phyloP scores from a whole-genome alignment of 2,329 filamentous ascomycete species.

The Alternaria ventricosa region DNA sequence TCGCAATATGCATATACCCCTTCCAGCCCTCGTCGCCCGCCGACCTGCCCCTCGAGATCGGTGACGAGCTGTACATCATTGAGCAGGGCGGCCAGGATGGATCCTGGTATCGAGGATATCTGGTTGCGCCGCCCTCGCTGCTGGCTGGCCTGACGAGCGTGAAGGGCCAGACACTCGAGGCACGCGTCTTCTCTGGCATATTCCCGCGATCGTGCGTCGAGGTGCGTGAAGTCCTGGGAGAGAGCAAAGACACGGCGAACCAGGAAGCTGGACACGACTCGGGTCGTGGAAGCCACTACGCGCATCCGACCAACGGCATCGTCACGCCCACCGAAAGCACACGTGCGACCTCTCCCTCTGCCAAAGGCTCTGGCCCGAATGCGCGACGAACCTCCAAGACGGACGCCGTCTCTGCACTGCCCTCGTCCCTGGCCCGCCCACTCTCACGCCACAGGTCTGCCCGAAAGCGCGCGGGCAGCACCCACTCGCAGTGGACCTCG shows the following conservation, averaged over 20 bases:
- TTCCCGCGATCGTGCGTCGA: conserved; percentile 96
- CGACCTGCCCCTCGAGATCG: conserved; percentile 94
- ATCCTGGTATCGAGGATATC: conserved; percentile 93
- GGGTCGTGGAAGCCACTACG: conserved; percentile 23
- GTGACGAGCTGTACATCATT: conserved; percentile 98
- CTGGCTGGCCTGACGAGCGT: conserved; percentile 88
- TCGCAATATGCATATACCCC: conserved; percentile 94
- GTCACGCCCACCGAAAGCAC: conserved; percentile 49
- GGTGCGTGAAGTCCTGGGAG: conserved; percentile 88
- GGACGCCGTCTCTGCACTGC: conserved; percentile 34
- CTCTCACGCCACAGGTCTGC: conserved; percentile 38
- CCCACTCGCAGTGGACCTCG: conserved; percentile 48
- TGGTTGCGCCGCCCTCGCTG: conserved; percentile 91
- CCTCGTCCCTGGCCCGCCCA: conserved; percentile 32
- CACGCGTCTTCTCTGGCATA: conserved; percentile 97
- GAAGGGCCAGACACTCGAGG: conserved; percentile 91
- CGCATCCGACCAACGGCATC: conserved; percentile 44
- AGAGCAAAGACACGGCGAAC: conserved; percentile 34
- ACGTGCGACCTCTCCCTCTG: conserved; percentile 32
- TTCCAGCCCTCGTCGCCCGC: conserved; percentile 86
- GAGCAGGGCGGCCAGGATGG: conserved; percentile 87
- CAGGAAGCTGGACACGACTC: conserved; percentile 25
- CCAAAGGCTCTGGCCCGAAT: conserved; percentile 21
- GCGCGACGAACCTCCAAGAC: conserved; percentile 30
- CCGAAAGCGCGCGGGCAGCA: conserved; percentile 44